Percentiles rank a stretch among this genome's conserved stretches.
These are phyloP conservation scores for Globisporangium middletonii DNA, from an alignment of 352 stramenopile species.

Conservation along the genomic window DNA sequence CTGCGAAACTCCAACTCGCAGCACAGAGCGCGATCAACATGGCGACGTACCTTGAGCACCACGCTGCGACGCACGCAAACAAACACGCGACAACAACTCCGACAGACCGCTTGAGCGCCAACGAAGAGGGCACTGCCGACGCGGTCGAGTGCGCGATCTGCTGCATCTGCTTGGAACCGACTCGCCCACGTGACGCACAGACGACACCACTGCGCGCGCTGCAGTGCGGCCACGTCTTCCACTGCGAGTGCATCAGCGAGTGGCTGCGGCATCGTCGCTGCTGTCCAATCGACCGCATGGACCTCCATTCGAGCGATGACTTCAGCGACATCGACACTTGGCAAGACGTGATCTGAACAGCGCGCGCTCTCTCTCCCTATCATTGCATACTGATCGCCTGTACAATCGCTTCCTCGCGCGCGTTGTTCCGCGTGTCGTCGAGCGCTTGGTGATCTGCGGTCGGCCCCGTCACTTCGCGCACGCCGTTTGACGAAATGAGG, in stretches of 20 bases:
- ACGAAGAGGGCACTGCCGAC: background rate
- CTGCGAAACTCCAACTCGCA: constrained; percentile 7
- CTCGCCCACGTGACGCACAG: background rate
- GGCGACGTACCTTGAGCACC: constrained; percentile 9
- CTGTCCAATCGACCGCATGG: constrained; percentile 26
- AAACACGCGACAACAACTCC: background rate
- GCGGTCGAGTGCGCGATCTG: constrained; percentile 1
- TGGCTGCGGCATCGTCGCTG: constrained; percentile 22
- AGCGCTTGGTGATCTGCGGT: background rate
- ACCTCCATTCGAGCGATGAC: background rate
- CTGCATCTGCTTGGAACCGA: constrained; percentile 28
- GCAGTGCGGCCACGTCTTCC: constrained; percentile 27
- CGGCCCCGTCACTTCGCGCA: constrained; percentile 37
- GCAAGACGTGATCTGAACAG: background rate
- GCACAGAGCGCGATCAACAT: constrained; percentile 11
- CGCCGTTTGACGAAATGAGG: constrained; percentile 44
- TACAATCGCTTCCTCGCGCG: constrained; percentile 41
- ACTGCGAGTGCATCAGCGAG: constrained; percentile 19
- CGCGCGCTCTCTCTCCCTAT: background rate
- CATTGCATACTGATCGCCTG: constrained; percentile 33
- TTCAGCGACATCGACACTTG: background rate
- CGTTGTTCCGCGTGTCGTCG: constrained; percentile 28
- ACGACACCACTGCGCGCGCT: constrained; percentile 11
- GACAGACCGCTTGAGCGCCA: background rate
- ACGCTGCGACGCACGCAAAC: background rate